These are phyloP conservation scores for Lachnellula subtilissima DNA, from an alignment of 2,329 filamentous ascomycete species.

Conservation along the genomic window DNA sequence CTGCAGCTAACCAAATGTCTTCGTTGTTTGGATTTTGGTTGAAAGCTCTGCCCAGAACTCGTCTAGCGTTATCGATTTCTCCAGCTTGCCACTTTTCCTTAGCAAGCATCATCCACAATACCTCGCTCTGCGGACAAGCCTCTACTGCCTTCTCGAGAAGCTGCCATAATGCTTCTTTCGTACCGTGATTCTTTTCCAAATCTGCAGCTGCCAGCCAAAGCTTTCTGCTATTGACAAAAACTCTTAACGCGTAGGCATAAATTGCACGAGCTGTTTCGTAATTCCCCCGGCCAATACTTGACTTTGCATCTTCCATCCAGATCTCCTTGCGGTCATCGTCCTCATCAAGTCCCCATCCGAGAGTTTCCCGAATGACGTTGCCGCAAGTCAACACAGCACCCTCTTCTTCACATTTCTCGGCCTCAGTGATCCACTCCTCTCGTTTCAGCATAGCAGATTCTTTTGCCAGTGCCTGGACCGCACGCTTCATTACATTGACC, in stretches of 20 bases:
- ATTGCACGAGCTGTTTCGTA: slow-evolving; percentile 93
- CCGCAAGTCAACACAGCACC: slow-evolving; percentile 81
- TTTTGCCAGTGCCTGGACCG: slow-evolving; percentile 79
- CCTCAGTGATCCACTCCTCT: slow-evolving; percentile 94
- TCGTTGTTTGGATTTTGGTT: slow-evolving; percentile 95
- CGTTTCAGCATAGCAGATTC: slow-evolving; percentile 95
- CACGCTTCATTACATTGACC: slow-evolving; percentile 92
- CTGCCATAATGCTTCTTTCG: slow-evolving; percentile 74
- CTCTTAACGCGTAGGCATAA: slow-evolving; percentile 81
- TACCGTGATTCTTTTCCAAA: slow-evolving; percentile 84
- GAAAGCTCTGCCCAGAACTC: slow-evolving; percentile 84
- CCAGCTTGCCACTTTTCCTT: slow-evolving; percentile 91
- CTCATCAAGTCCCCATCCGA: slow-evolving; percentile 90
- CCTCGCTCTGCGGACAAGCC: slow-evolving; percentile 84
- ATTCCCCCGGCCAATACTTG: slow-evolving; percentile 72
- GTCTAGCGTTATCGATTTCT: slow-evolving; percentile 78
- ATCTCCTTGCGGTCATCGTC: slow-evolving; percentile 94
- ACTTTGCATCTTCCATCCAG: slow-evolving; percentile 90
- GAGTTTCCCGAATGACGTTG: slow-evolving; percentile 85
- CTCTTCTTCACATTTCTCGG: slow-evolving; percentile 91
- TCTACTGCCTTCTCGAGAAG: slow-evolving; percentile 91
- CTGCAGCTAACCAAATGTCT: slow-evolving; percentile 94
- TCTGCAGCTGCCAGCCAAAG: slow-evolving; percentile 90
- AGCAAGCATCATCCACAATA: slow-evolving; percentile 92
- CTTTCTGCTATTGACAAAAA: slow-evolving; percentile 83